Evolutionary conservation across 2,329 filamentous ascomycete species (phyloP), one percentile per base, ranked within the genome.

Genomic region (Colletotrichum australisinense): DNA sequence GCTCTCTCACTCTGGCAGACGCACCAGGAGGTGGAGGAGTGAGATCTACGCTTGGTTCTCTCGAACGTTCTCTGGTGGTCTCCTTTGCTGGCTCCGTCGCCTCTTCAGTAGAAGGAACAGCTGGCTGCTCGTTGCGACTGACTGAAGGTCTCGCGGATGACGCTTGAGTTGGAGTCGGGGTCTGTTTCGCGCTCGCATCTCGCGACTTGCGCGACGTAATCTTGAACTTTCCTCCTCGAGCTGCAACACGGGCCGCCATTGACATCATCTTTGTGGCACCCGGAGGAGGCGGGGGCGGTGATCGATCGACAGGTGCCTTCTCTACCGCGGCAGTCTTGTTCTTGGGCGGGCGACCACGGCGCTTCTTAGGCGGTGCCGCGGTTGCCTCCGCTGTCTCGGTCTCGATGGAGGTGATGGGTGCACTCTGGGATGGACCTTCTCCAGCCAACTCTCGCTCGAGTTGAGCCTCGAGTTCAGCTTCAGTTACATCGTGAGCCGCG

Each of bases 211-310:
- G 81, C 68, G 80, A 80, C 26, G 83, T 81, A 57, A 90, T 90
- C 79, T 85, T 89, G 75, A 91, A 85, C 65, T 84, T 86, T 78
- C 85, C 90, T 12, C 88, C 89, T 64, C 81, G 84, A 2, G 89
- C 81, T 42, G 85, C 87, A 84, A 90, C 87, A n/a, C 88, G 85
- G 76, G 91, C 89, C 49, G 86, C 85, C 86, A 91, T 86, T 6
- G 89, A 90, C 82, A 91, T 82, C 60, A 87, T 84, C 12, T 26
- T 38, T 16, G 55, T 32, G 19, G 63, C 69, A 38, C 60, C 72
- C 35, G 67, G 24, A 24, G 60, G 52, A 35, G 74, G 67, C 11
- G 68, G 55, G 9, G 69, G 69, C 28, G 65, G 72, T 7, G 72
- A 57, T 22, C 67, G 74, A n/a, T 73, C 70, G 22, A 38, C 55